These are phyloP conservation scores for Candida manassasensis DNA, from an alignment of 805 yeast species.

Conservation along the genomic window DNA sequence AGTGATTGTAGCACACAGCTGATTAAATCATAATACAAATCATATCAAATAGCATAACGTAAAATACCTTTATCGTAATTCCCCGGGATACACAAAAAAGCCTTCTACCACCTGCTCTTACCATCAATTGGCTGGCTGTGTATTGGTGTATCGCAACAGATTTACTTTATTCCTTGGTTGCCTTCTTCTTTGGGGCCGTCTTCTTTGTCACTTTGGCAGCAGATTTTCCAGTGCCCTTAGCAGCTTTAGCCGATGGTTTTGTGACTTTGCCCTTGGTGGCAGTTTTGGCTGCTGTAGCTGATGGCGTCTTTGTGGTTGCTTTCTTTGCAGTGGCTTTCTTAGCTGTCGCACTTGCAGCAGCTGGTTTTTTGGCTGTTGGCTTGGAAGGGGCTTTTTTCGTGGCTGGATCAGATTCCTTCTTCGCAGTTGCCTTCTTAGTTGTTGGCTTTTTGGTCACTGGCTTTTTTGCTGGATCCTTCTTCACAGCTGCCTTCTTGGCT, in stretches of 20 bases:
- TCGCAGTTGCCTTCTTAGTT: conserved; percentile 17
- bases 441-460: conserved; percentile 19
- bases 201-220: conserved; percentile 6
- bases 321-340: conserved; percentile 19
- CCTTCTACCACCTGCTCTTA: no score
- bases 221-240: neutral
- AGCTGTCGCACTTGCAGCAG: conserved; percentile 19
- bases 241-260: conserved; percentile 4
- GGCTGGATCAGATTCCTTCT: conserved; percentile 16
- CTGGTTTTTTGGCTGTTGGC: conserved; percentile 18
- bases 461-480: conserved; percentile 19
- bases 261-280: conserved; percentile 7
- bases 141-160: neutral
- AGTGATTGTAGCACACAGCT: neutral
- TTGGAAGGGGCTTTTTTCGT: conserved; percentile 25
- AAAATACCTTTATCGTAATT: conserved; percentile 1
- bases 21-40: conserved; percentile 2
- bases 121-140: neutral
- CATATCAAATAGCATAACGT: conserved; percentile 3
- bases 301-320: conserved; percentile 21
- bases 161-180: conserved; percentile 1
- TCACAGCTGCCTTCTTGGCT: conserved; percentile 15
- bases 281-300: conserved; percentile 14
- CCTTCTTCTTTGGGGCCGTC: conserved; percentile 6
- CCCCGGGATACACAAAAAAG: no score